A percentile compares a stretch with the other conserved stretches of the same genome.
Conservation (phyloP, 164 flowering plant genomes). For the Nymphaea thermarum region DNA sequence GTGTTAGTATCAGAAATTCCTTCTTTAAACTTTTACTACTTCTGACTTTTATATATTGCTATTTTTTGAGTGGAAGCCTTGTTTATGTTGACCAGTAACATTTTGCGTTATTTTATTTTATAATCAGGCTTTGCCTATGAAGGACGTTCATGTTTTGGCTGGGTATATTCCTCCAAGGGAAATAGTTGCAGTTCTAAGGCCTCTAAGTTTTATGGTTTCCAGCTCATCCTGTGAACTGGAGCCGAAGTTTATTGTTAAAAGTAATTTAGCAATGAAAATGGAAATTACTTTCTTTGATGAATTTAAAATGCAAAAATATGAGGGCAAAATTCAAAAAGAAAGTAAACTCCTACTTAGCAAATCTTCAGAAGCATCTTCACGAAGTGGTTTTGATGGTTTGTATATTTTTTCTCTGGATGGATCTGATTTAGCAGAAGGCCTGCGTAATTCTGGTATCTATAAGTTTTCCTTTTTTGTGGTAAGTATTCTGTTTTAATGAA, state of each 20-base stretch:
- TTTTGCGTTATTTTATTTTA: neutral
- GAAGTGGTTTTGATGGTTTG: slow-evolving; percentile 44
- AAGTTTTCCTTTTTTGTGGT: slow-evolving; percentile 42
- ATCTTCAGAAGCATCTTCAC: slow-evolving; percentile 20
- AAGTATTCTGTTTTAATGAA: slow-evolving; percentile 13
- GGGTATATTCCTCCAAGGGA: slow-evolving; percentile 36
- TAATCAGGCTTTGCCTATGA: slow-evolving; percentile 41
- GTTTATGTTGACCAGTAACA: neutral
- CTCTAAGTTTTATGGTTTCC: slow-evolving; percentile 25
- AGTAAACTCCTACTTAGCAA: slow-evolving; percentile 14
- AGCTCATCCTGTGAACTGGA: slow-evolving; percentile 24
- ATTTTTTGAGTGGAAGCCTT: neutral
- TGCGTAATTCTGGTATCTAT: slow-evolving; percentile 42
- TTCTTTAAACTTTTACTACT: neutral
- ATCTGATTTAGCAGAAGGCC: slow-evolving; percentile 12
- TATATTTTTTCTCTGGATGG: slow-evolving; percentile 39
- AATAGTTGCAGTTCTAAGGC: slow-evolving; percentile 66
- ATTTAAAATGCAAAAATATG: slow-evolving; percentile 1
- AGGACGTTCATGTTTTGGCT: slow-evolving; percentile 23
- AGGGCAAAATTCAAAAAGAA: slow-evolving; percentile 1
- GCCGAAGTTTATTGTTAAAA: slow-evolving; percentile 40
- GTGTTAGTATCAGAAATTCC: slow-evolving; percentile 27
- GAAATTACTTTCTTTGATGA: slow-evolving; percentile 18
- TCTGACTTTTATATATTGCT: neutral
- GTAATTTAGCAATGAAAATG: slow-evolving; percentile 33